Conservation (phyloP, 805 yeast genomes). For the Wickerhamiella siamensis region DNA sequence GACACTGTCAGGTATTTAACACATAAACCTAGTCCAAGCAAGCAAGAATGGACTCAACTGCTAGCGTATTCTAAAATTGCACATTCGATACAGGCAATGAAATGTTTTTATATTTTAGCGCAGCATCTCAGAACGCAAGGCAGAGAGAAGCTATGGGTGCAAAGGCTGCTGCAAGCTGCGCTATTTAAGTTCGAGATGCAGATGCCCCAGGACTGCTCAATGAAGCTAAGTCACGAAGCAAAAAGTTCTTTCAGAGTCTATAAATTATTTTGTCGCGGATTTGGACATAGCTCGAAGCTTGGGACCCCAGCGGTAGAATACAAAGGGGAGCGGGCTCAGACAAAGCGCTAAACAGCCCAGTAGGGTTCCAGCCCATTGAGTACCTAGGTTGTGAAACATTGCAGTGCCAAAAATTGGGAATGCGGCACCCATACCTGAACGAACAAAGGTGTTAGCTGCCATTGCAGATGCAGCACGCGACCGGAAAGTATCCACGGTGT, state of each 20-base stretch:
- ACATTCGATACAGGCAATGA: no score
- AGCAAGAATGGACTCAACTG: no score
- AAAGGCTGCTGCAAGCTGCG: no score
- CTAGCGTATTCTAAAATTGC: no score
- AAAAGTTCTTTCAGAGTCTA: neutral
- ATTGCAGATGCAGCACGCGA: conserved; percentile 48
- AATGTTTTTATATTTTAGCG: no score
- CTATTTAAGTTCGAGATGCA: no score
- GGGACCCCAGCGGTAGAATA: conserved; percentile 47
- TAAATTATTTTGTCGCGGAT: conserved; percentile 28
- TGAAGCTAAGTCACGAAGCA: no score
- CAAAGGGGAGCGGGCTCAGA: conserved; percentile 52
- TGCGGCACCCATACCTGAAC: conserved; percentile 53
- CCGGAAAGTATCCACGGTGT: conserved; percentile 46
- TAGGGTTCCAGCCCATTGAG: conserved; percentile 67
- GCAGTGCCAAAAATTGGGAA: conserved; percentile 59
- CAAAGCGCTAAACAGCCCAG: conserved; percentile 45
- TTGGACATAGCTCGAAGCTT: conserved; percentile 41
- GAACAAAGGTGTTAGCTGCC: conserved; percentile 53
- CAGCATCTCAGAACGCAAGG: no score
- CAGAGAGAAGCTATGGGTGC: no score
- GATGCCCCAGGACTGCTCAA: no score
- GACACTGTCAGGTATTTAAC: no score
- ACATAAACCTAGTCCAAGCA: no score
- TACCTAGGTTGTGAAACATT: conserved; percentile 56